Evolutionary conservation across 2,329 filamentous ascomycete species (phyloP).

Genomic region (Fonsecaea pedrosoi): DNA sequence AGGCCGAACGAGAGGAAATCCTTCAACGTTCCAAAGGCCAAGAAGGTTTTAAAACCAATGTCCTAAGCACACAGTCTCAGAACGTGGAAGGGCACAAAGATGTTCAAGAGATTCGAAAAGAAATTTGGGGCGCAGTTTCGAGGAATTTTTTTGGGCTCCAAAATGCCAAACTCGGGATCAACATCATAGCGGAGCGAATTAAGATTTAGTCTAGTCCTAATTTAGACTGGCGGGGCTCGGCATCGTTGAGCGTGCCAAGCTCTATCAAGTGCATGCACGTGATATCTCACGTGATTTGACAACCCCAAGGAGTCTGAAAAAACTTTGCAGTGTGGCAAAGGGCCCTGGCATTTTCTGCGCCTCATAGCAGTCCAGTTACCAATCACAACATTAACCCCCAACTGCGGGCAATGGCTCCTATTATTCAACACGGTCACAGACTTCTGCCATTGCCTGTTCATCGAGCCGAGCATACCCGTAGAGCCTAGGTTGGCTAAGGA

Average conservation of each 20-base stretch:
- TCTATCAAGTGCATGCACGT: neutral
- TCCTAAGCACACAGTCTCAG: neutral
- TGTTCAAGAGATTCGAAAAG: neutral
- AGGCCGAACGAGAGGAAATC: neutral
- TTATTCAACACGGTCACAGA: neutral
- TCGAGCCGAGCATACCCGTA: neutral
- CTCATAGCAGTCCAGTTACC: neutral
- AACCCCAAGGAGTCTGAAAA: neutral
- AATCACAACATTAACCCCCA: neutral
- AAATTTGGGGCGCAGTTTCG: slow-evolving; percentile 8
- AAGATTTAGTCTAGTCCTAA: neutral
- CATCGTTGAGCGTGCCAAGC: neutral
- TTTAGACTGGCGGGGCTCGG: neutral
- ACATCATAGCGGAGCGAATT: neutral
- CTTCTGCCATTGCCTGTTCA: neutral
- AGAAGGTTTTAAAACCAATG: neutral
- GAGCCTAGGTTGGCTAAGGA: neutral
- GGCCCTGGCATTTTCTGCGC: neutral
- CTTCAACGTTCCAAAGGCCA: neutral
- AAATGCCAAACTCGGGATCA: neutral
- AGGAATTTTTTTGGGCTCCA: slow-evolving; percentile 8
- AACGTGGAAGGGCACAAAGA: neutral
- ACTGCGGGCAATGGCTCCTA: neutral
- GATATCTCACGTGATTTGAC: neutral
- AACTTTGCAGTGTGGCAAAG: neutral